Percentiles rank a stretch among this genome's conserved stretches.
These are phyloP conservation scores for Flaveria brownii DNA, from an alignment of 129 eudicot species.

Conservation along the genomic window DNA sequence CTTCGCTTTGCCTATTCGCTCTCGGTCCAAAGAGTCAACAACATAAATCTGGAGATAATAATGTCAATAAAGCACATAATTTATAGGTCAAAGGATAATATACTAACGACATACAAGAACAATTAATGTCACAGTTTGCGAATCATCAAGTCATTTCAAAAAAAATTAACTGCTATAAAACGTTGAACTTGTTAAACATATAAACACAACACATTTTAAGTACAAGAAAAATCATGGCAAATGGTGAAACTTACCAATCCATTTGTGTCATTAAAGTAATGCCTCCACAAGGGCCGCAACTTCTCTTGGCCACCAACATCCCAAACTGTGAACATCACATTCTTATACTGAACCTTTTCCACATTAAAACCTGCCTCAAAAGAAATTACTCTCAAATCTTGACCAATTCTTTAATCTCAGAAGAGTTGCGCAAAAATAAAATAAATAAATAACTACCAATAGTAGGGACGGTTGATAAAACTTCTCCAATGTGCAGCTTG, in stretches of 20 bases:
- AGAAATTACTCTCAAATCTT: constrained; percentile 21
- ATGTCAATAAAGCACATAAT: constrained; percentile 13
- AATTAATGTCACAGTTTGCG: neutral
- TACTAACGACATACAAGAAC: neutral
- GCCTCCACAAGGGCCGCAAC: constrained; percentile 93
- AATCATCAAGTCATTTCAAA: neutral
- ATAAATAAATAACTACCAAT: constrained; percentile 53
- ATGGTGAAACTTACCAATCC: constrained; percentile 57
- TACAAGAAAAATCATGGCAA: constrained; percentile 7
- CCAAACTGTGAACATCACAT: constrained; percentile 92
- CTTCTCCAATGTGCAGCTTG: constrained; percentile 98
- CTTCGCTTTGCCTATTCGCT: constrained; percentile 89
- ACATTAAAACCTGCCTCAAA: constrained; percentile 88
- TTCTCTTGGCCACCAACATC: constrained; percentile 97
- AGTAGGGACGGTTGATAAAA: constrained; percentile 94
- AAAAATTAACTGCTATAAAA: neutral
- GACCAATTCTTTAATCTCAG: neutral
- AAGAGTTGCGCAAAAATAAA: constrained; percentile 21
- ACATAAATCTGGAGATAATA: constrained; percentile 78
- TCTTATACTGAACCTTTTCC: constrained; percentile 95
- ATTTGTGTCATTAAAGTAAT: constrained; percentile 89
- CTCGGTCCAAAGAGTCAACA: constrained; percentile 99
- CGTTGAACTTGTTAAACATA: constrained; percentile 1
- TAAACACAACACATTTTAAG: neutral
- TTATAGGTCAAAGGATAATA: constrained; percentile 1